Evolutionary conservation across 129 eudicot genomes (phyloP).

Genomic region (Daucus carota): DNA sequence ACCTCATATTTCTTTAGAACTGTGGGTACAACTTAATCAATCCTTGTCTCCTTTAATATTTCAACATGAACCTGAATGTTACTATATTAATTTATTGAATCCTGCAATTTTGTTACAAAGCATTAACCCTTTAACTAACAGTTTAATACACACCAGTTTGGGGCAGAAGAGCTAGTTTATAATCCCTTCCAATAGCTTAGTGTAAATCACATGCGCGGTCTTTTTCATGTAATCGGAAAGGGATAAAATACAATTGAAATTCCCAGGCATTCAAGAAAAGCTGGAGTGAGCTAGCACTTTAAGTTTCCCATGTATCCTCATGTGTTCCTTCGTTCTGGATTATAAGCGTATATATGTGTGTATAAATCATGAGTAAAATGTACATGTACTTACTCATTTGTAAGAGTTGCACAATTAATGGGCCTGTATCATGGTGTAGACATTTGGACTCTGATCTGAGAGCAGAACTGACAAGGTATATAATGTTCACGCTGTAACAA

Average conservation of each 20-base stretch:
- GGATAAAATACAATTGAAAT: neutral
- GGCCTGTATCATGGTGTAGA: too few species aligned
- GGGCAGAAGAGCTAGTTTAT: neutral
- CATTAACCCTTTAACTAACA: neutral
- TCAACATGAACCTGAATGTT: neutral
- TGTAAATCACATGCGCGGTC: neutral
- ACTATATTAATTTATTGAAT: neutral
- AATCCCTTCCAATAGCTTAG: neutral
- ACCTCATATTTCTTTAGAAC: neutral
- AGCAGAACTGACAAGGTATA: neutral
- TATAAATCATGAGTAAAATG: too few species aligned
- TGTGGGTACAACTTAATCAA: neutral
- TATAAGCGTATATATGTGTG: neutral
- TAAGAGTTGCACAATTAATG: too few species aligned
- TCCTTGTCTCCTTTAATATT: neutral
- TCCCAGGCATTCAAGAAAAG: neutral
- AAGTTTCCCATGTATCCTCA: neutral
- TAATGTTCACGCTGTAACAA: neutral
- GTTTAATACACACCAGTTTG: neutral
- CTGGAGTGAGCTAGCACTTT: neutral
- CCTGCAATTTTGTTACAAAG: neutral
- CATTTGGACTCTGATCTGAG: too few species aligned
- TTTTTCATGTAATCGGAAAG: neutral
- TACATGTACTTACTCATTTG: too few species aligned
- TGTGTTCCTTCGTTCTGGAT: neutral